Evolutionary conservation across 176 grass and related monocot species (phyloP).

Genomic region (Oryza brachyantha): DNA sequence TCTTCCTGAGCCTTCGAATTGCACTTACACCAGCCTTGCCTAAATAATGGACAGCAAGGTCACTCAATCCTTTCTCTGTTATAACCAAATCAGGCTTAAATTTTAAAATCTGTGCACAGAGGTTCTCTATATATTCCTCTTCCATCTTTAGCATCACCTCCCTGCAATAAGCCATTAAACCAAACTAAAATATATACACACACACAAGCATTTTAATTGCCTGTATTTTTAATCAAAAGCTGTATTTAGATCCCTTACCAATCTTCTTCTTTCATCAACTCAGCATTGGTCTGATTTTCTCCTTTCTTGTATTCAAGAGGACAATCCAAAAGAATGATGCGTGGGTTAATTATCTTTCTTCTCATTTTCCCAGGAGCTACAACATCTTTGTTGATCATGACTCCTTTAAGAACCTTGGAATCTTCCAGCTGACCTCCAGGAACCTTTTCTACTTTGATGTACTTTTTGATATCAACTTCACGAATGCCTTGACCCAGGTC

Average conservation of each 20-base stretch:
- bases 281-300: constrained; percentile 99
- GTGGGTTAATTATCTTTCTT: constrained; percentile 89
- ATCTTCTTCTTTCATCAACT: constrained; percentile 96
- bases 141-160: constrained; percentile 93
- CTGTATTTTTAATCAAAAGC: neutral
- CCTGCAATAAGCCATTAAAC: constrained; percentile 15
- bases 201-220: neutral
- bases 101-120: constrained; percentile 85
- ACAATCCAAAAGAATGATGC: constrained; percentile 87
- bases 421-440: constrained; percentile 95
- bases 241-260: constrained; percentile 53
- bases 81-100: constrained; percentile 95
- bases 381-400: constrained; percentile 99
- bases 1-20: constrained; percentile 86
- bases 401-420: constrained; percentile 89
- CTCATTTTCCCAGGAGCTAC: constrained; percentile 97
- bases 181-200: neutral
- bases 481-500: constrained; percentile 91
- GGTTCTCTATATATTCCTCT: constrained; percentile 91
- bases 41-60: constrained; percentile 88
- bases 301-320: constrained; percentile 98
- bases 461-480: constrained; percentile 99
- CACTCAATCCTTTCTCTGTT: constrained; percentile 91
- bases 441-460: constrained; percentile 98
- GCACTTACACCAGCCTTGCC: constrained; percentile 95